Evolutionary conservation across 805 yeast species (phyloP), one percentile per base, ranked within the genome.

Genomic region (Hanseniaspora hatyaiensis): DNA sequence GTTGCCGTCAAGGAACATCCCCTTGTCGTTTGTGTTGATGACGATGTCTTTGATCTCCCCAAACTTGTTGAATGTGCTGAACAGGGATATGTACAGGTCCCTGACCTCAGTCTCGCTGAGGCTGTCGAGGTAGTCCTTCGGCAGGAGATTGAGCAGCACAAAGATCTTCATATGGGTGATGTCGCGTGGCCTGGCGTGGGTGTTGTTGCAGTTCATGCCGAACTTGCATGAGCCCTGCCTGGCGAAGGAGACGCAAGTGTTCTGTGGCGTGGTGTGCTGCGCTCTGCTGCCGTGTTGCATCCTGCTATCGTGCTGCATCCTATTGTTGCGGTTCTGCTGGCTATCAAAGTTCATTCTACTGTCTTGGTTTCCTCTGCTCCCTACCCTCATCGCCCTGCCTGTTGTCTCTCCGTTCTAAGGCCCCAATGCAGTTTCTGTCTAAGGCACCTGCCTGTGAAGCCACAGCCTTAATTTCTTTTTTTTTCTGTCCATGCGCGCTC

Each of bases 201-300:
- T 72, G 56, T 89, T 69, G 8, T 86, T 78, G 57, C 97, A 88
- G 55, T 80, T 80, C 50, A 80, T 87, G 0, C 96, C 96, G 61
- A 88, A 96, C 51, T 96, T 71, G 57, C 97, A 88, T 0, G 95
- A 94, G 0, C 97, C 97, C 26, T 86, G 83, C 59, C 81, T 84
- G 52, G 72, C 69, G 59, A 78, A 86, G 59, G 87, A 87, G 32
- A 75, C 67, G 53, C 80, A 74, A 19, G 38, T 32, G 33, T 34
- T 32, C 53, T 31, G 32, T 13, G 30, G 53, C 50, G 50, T 41
- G 22, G 6, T 12, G 4, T 34, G 19, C 13, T 8, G 15, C 11
- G 40, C 6, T 8, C 26, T 18, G 33, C 15, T 20, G 2, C 31
- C 18, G 34, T n/a, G 18, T 33, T 44, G 20, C 12, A 3, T 29